A percentile compares a stretch with the other conserved stretches of the same genome.
These are phyloP conservation scores for Heritiera fomes DNA, from an alignment of 345 rosid species.

Conservation along the genomic window DNA sequence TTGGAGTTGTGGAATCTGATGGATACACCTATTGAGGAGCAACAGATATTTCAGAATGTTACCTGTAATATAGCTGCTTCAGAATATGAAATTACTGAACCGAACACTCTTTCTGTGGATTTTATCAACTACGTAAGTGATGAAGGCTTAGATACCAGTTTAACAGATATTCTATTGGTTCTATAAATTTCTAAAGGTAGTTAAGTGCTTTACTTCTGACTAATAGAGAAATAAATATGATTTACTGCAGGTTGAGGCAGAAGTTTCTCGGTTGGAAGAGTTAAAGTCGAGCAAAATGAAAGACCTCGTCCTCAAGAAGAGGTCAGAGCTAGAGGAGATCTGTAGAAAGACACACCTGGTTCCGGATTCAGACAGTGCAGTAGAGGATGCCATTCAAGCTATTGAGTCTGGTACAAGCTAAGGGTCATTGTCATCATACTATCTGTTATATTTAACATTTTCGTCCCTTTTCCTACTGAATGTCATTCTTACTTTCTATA, in stretches of 20 bases:
- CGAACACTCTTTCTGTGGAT: slow-evolving; percentile 78
- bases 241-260: slow-evolving; percentile 74
- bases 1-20: slow-evolving; percentile 95
- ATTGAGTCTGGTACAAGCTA: slow-evolving; percentile 70
- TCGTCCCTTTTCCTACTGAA: not conserved
- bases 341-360: slow-evolving; percentile 88
- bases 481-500: slow-evolving; percentile 8
- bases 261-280: slow-evolving; percentile 86
- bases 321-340: slow-evolving; percentile 80
- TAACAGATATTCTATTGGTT: slow-evolving; percentile 11
- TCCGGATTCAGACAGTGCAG: slow-evolving; percentile 61
- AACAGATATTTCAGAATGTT: slow-evolving; percentile 81
- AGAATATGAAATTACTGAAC: slow-evolving; percentile 86
- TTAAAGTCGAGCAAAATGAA: slow-evolving; percentile 95
- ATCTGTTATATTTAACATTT: not conserved
- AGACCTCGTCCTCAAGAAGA: slow-evolving; percentile 93
- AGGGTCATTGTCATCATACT: not conserved
- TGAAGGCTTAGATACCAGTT: not conserved
- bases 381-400: slow-evolving; percentile 69
- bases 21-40: slow-evolving; percentile 98
- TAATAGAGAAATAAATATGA: slow-evolving; percentile 13
- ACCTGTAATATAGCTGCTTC: slow-evolving; percentile 95
- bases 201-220: not conserved
- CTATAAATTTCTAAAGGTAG: not conserved
- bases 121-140: slow-evolving; percentile 74